These are phyloP conservation scores for Aspergillus baeticus DNA, from an alignment of 495 filamentous ascomycete genomes.

Conservation along the genomic window DNA sequence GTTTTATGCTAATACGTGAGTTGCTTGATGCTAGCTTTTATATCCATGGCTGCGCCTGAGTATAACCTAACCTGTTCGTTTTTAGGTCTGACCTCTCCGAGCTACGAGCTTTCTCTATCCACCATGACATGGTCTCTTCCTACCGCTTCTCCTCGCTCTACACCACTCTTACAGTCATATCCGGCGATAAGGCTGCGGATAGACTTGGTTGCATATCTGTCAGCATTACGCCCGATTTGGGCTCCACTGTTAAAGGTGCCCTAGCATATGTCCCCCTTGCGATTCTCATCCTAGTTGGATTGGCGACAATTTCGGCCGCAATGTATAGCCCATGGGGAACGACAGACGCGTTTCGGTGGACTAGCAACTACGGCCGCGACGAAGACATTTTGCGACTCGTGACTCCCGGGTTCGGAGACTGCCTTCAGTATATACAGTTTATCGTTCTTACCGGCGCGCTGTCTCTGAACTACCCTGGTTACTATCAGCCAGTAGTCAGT, in stretches of 20 bases:
- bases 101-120: conserved; percentile 70
- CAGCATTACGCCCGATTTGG: conserved; percentile 78
- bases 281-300: conserved; percentile 74
- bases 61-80: conserved; percentile 1
- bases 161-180: conserved; percentile 65
- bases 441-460: conserved; percentile 83
- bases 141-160: conserved; percentile 84
- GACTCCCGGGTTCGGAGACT: conserved; percentile 95
- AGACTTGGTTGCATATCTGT: conserved; percentile 76
- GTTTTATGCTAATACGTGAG: conserved; percentile 63
- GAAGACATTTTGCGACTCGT: conserved; percentile 88
- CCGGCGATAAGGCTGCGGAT: conserved; percentile 64
- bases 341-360: conserved; percentile 85
- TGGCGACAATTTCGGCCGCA: conserved; percentile 77
- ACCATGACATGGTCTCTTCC: conserved; percentile 71
- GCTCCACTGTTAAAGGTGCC: conserved; percentile 57
- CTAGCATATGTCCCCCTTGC: conserved; percentile 78
- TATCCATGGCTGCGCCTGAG: background rate
- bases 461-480: conserved; percentile 87
- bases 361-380: conserved; percentile 93
- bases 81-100: conserved; percentile 49
- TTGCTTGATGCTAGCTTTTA: background rate
- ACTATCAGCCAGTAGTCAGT: conserved; percentile 87
- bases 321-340: conserved; percentile 94
- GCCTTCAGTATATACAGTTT: conserved; percentile 96